Percentiles rank a stretch among this genome's conserved stretches.
Conservation (phyloP, 192 early-diverging fungal species). For the Coemansia sp. region DNA sequence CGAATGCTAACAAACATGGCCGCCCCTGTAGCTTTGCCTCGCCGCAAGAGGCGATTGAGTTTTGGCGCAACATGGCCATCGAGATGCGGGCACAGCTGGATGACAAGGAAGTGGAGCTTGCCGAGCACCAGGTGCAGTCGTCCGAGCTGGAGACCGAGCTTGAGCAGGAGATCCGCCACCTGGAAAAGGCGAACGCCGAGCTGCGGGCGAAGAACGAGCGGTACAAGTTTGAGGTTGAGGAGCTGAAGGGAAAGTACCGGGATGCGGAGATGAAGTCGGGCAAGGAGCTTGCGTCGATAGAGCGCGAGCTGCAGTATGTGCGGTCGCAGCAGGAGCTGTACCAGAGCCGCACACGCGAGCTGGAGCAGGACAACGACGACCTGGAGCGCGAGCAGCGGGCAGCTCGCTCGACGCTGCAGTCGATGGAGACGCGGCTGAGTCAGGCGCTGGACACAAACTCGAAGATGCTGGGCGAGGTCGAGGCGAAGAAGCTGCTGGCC, state of each 20-base stretch:
- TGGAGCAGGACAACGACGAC: constrained; percentile 77
- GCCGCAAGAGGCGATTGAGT: constrained; percentile 62
- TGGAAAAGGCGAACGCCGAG: constrained; percentile 63
- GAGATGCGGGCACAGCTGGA: constrained; percentile 54
- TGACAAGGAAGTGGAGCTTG: constrained; percentile 58
- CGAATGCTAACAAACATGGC: too few relatives aligned
- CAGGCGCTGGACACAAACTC: constrained; percentile 66
- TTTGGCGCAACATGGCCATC: constrained; percentile 57
- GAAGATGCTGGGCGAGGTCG: constrained; percentile 63
- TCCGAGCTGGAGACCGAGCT: constrained; percentile 68
- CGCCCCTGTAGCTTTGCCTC: constrained; percentile 49
- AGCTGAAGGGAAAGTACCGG: constrained; percentile 73
- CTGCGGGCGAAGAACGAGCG: constrained; percentile 61
- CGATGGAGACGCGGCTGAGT: constrained; percentile 68
- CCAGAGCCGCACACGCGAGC: constrained; percentile 64
- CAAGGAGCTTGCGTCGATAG: constrained; percentile 60
- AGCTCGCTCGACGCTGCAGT: constrained; percentile 61
- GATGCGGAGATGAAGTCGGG: constrained; percentile 63
- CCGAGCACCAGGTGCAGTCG: constrained; percentile 64
- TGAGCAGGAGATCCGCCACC: constrained; percentile 65
- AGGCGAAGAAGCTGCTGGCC: constrained; percentile 61
- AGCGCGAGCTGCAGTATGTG: constrained; percentile 69
- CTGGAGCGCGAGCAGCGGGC: constrained; percentile 68
- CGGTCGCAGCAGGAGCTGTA: constrained; percentile 66
- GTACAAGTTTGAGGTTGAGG: constrained; percentile 61